Evolutionary conservation across 2,329 filamentous ascomycete species (phyloP).

Genomic region (Amesomyces nigricolor): DNA sequence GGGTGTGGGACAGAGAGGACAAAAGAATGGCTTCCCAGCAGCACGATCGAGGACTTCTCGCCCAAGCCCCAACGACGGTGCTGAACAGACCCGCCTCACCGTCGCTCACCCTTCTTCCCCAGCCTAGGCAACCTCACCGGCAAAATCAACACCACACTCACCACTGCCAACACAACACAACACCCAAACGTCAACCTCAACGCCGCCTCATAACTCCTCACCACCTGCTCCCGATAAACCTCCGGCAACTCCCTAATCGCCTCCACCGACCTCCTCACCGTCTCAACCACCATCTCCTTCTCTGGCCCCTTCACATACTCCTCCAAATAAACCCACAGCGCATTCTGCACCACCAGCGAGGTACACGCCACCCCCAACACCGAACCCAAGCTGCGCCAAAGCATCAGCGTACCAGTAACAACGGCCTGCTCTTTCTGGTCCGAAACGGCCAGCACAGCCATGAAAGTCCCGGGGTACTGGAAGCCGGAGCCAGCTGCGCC

Average conservation of each 20-base stretch:
- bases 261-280: slow-evolving; percentile 50
- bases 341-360: slow-evolving; percentile 69
- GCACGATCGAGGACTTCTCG: too few relatives aligned
- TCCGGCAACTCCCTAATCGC: slow-evolving; percentile 42
- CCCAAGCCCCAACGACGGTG: too few relatives aligned
- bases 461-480: slow-evolving; percentile 58
- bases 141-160: slow-evolving; percentile 43
- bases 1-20: too few relatives aligned
- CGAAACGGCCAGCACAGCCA: slow-evolving; percentile 56
- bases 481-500: slow-evolving; percentile 56
- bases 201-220: slow-evolving; percentile 49
- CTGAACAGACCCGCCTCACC: too few relatives aligned
- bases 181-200: slow-evolving; percentile 43
- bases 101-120: slow-evolving; percentile 30
- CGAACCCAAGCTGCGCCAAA: slow-evolving; percentile 65
- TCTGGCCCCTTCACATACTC: slow-evolving; percentile 52
- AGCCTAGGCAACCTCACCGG: slow-evolving; percentile 51
- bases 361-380: slow-evolving; percentile 69
- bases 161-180: slow-evolving; percentile 41
- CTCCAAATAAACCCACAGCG: slow-evolving; percentile 55
- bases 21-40: too few relatives aligned
- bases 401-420: slow-evolving; percentile 62
- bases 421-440: slow-evolving; percentile 60
- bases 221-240: slow-evolving; percentile 48
- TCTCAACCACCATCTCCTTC: slow-evolving; percentile 50